phyloP scores from a whole-genome alignment of 2,329 filamentous ascomycete genomes.

The Annulohypoxylon truncatum region DNA sequence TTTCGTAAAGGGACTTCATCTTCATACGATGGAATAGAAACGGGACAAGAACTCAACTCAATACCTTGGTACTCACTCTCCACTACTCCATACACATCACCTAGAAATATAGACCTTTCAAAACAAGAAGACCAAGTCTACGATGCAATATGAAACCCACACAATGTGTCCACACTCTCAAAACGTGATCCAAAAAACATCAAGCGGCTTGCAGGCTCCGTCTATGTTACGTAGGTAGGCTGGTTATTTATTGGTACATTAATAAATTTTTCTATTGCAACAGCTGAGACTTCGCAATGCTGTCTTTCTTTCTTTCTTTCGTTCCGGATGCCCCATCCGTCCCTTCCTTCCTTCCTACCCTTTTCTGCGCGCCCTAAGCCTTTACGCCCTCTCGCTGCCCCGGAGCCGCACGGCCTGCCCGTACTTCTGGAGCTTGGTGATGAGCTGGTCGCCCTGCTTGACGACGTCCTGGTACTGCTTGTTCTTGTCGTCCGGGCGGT shows the following conservation, averaged over 20 bases:
- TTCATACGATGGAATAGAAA: not conserved
- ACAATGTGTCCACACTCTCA: conserved; percentile 1
- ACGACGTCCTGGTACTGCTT: conserved; percentile 99
- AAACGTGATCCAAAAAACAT: conserved; percentile 1
- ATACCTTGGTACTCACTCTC: not conserved
- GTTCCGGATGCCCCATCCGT: not conserved
- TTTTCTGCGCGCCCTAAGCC: too few species aligned
- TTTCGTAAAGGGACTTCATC: not conserved
- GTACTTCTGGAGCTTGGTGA: conserved; percentile 99
- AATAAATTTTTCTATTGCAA: conserved; percentile 33
- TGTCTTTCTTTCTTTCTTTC: too few species aligned
- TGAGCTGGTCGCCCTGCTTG: conserved; percentile 95
- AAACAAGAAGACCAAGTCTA: not conserved
- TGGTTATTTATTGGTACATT: conserved; percentile 45
- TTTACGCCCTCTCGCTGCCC: conserved; percentile 89
- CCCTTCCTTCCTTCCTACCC: not conserved
- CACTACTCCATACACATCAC: not conserved
- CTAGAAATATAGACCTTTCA: not conserved
- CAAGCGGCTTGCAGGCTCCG: not conserved
- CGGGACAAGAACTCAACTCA: not conserved
- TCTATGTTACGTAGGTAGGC: conserved; percentile 30
- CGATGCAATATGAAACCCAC: not conserved
- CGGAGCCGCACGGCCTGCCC: conserved; percentile 94
- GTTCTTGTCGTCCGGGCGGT: conserved; percentile 98
- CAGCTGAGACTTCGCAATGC: conserved; percentile 20